phyloP scores from a whole-genome alignment of 2,329 filamentous ascomycete species.

The Xylaria arbuscula region DNA sequence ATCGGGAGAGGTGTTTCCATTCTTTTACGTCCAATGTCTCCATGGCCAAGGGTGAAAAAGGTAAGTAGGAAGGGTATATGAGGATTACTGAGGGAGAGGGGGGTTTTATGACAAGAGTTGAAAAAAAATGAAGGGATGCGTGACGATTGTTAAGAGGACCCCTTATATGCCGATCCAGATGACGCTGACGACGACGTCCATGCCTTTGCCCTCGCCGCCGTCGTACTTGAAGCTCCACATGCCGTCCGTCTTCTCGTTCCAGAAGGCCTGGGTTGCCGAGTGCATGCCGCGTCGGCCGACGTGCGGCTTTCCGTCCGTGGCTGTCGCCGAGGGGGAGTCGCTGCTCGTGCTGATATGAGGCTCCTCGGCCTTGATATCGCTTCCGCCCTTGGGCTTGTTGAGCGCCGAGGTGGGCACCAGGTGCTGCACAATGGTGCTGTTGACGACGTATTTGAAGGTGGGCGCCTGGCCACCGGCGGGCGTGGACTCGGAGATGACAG shows the following conservation, averaged over 20 bases:
- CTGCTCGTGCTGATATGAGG: conserved; percentile 68
- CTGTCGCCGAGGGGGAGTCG: conserved; percentile 56
- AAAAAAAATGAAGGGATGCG: neutral
- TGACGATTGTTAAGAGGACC: neutral
- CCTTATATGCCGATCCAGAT: conserved; percentile 80
- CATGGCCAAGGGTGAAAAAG: neutral
- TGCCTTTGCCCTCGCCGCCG: conserved; percentile 70
- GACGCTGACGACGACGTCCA: conserved; percentile 77
- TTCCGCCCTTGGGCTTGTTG: conserved; percentile 67
- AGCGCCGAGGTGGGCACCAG: conserved; percentile 74
- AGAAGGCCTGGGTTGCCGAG: conserved; percentile 85
- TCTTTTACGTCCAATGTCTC: neutral
- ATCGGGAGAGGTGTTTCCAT: neutral
- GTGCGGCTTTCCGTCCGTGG: conserved; percentile 73
- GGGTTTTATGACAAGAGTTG: neutral
- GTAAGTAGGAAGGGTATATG: conserved; percentile 3
- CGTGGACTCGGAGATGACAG: conserved; percentile 79
- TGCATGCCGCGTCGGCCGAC: conserved; percentile 92
- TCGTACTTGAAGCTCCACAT: conserved; percentile 93
- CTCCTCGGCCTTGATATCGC: conserved; percentile 60
- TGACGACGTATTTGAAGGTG: conserved; percentile 92
- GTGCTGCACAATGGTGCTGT: conserved; percentile 98
- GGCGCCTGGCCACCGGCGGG: conserved; percentile 68
- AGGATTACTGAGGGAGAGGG: neutral
- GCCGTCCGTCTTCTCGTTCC: conserved; percentile 90